phyloP scores from a whole-genome alignment of 106 monocot species.

The Cymbidium sinense region DNA sequence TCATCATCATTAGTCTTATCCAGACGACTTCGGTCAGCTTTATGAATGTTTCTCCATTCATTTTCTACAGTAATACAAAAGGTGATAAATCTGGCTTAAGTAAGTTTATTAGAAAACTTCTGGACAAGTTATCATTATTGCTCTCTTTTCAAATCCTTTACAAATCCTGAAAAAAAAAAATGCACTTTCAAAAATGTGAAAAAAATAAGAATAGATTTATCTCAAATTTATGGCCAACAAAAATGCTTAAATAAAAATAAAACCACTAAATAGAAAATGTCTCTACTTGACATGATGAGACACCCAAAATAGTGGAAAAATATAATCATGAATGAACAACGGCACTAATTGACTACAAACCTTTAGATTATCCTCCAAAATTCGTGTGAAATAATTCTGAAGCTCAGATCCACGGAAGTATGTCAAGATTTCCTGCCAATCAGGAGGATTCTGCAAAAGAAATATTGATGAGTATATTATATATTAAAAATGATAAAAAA shows the following conservation, averaged over 20 bases:
- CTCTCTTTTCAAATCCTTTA: neutral
- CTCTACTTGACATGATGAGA: neutral
- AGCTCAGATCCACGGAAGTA: constrained; percentile 97
- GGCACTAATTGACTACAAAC: constrained; percentile 14
- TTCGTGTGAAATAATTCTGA: constrained; percentile 92
- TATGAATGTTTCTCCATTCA: neutral
- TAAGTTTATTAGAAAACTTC: neutral
- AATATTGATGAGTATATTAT: neutral
- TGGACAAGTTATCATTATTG: neutral
- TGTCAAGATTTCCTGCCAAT: constrained; percentile 97
- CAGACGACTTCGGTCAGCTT: neutral
- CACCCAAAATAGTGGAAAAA: neutral
- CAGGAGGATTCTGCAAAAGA: constrained; percentile 86
- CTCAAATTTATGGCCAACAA: neutral
- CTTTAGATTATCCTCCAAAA: constrained; percentile 94
- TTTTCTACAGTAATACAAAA: neutral
- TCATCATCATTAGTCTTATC: neutral
- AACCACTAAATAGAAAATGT: neutral
- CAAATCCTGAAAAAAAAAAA: neutral
- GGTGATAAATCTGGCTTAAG: neutral
- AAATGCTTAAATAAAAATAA: neutral
- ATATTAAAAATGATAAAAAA: neutral
- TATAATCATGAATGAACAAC: neutral
- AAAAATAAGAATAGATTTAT: neutral
- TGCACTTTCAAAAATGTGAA: neutral